Evolutionary conservation across 257 asterid species (phyloP), one percentile per base, ranked within the genome.

Genomic region (Cordia subcordata): DNA sequence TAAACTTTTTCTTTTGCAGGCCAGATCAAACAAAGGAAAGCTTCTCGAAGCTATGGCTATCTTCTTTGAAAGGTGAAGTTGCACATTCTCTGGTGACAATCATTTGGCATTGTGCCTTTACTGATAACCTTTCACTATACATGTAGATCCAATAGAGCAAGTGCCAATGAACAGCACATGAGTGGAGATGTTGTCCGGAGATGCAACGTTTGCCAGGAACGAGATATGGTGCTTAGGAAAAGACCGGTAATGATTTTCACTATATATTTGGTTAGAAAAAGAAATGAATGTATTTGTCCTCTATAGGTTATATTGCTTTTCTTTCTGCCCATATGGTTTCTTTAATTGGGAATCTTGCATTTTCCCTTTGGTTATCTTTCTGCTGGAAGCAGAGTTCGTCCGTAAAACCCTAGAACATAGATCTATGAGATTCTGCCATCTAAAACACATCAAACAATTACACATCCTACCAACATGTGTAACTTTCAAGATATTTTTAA

Each of bases 21-120:
- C 97, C 61, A 83, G 82, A 71, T 55, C 75, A 68, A 84, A 86
- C 73, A 92, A 84, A 74, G 95, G 57, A 74, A 88, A 86, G 77
- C 84, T 88, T 56, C 81, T 92, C 58, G 97, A 88, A 70, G 87
- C 99, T 64, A 92, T 92, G 99, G 82, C 73, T 49, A 72, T 84
- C 68, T 92, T 86, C 76, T 92, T 92, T 74, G 95, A 88, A 68
- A 88, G 99, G 99, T 92, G 66, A 17, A 42, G 35, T 27, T 27
- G 35, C 6, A 27, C 11, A 60, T 60, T 60, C 12, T 14, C 55
- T 58, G 19, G 51, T 23, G 33, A 51, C 12, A 22, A 51, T 8
- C 18, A 17, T 22, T 27, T 61, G 37, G 5, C 57, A 32, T 16
- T 45, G 16, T 27, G 54, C 45, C 50, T 53, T 53, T 10, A 50